A percentile compares a stretch with the other conserved stretches of the same genome.
Conservation (phyloP, 805 yeast species). For the Teunomyces funiuensis region DNA sequence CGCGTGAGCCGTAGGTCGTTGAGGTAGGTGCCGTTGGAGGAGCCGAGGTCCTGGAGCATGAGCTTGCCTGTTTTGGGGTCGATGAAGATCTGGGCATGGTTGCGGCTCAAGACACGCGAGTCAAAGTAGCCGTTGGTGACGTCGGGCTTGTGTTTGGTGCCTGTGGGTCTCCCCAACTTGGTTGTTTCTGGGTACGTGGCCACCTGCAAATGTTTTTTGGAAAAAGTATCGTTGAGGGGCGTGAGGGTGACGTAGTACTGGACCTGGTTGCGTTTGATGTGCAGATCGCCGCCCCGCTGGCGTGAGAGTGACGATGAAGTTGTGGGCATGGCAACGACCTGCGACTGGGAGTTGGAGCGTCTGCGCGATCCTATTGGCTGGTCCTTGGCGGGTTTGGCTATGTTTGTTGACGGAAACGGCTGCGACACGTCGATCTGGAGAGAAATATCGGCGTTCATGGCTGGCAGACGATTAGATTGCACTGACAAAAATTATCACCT, state of each 20-base stretch:
- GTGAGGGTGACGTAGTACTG: constrained; percentile 66
- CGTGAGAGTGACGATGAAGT: constrained; percentile 8
- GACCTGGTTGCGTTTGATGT: constrained; percentile 23
- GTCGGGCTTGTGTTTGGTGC: constrained; percentile 55
- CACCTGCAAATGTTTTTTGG: constrained; percentile 71
- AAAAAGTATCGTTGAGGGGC: constrained; percentile 81
- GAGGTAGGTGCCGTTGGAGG: constrained; percentile 92
- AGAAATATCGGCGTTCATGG: constrained; percentile 20
- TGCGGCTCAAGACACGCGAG: constrained; percentile 87
- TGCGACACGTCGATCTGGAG: constrained; percentile 20
- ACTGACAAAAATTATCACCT: neutral
- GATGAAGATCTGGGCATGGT: constrained; percentile 87
- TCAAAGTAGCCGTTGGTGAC: constrained; percentile 91
- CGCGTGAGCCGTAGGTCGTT: constrained; percentile 69
- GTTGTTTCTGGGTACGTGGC: constrained; percentile 82
- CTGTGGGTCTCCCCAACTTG: constrained; percentile 88
- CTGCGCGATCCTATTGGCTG: constrained; percentile 18
- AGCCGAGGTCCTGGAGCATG: constrained; percentile 80
- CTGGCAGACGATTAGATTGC: neutral
- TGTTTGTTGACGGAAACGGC: constrained; percentile 8
- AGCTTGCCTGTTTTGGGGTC: constrained; percentile 64
- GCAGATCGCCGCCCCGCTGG: constrained; percentile 15
- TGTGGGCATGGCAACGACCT: constrained; percentile 29
- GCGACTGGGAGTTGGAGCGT: constrained; percentile 44
- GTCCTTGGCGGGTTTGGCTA: neutral